Percentiles rank a stretch among this genome's conserved stretches.
Evolutionary conservation across 176 grass and related monocot species (phyloP).

Genomic region (Ampelocalamus luodianensis): DNA sequence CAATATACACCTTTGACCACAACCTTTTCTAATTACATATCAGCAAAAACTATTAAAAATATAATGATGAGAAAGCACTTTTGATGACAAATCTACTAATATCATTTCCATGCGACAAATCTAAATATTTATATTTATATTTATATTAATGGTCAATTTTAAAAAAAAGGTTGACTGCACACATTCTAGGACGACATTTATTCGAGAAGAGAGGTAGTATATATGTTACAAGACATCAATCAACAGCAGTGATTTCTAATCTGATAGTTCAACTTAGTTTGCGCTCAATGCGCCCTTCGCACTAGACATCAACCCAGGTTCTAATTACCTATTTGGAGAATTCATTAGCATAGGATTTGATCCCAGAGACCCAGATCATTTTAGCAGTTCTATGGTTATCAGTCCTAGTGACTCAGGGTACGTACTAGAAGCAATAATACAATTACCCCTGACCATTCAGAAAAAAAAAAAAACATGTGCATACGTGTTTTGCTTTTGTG

Average conservation of each 20-base stretch:
- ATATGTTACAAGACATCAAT: constrained; percentile 30
- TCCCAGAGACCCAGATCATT: not conserved
- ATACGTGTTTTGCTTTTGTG: constrained; percentile 1
- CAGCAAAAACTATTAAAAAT: not conserved
- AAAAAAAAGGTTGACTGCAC: not conserved
- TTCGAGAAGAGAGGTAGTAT: not conserved
- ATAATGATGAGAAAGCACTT: not conserved
- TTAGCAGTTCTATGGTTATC: not conserved
- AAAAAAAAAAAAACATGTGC: not conserved
- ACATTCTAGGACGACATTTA: not conserved
- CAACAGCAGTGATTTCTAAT: not conserved
- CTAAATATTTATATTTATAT: constrained; percentile 5
- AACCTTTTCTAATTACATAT: not conserved
- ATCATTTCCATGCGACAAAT: not conserved
- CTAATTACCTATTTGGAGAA: constrained; percentile 4
- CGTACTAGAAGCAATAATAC: not conserved
- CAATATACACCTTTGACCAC: not conserved
- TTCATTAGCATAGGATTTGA: not conserved
- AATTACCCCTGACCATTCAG: not conserved
- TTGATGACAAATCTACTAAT: no score
- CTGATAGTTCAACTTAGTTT: not conserved
- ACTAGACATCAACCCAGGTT: constrained; percentile 1
- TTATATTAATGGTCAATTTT: constrained; percentile 2
- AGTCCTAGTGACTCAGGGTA: not conserved
- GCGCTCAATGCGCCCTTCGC: no score